Evolutionary conservation across 805 yeast species (phyloP), one percentile per base, ranked within the genome.

Genomic region (Martiniozyma abietophila): DNA sequence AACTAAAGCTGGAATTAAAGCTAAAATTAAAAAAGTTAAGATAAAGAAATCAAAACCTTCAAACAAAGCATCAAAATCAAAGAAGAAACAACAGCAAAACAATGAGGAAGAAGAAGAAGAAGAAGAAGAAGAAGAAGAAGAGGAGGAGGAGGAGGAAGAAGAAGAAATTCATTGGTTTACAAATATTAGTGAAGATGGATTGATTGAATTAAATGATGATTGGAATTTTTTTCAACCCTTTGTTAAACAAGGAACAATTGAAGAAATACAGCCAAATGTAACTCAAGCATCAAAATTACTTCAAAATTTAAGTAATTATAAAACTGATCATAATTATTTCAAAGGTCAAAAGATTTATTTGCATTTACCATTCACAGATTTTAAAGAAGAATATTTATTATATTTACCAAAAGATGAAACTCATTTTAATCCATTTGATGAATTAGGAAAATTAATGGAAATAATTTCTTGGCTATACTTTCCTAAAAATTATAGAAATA

Each of bases 401-500:
- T 67, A 69, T 3, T 53, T 58, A 11, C 72, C 79, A 5, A 72
- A 70, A 40, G 65, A 66, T 40, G 71, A 72, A 35, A 76, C 69
- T 39, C 50, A 47, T n/a, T 61, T 74, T 26, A 76, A 77, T 47
- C 83, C 86, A 4, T 58, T 76, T 29, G 68, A 62, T 32, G 89
- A 80, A 45, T 64, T 80, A 35, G 78, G 74, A 4, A 61, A 61
- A 35, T 49, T 56, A 18, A 69, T 71, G 67, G 72, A 64, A 31
- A 34, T 66, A 24, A 48, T 58, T 11, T 59, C 74, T 0, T 19
- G 48, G 17, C 45, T 51, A 8, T 69, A 54, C 42, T 56, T 71
- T 21, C 74, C 74, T 1, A 53, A 54, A 12, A 50, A 50, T 2
- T 53, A 57, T 26, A 47, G 49, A 26, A 25, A 35, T 6, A 43